Evolutionary conservation across 2,329 filamentous ascomycete species (phyloP).

Genomic region (Fusarium globosum): DNA sequence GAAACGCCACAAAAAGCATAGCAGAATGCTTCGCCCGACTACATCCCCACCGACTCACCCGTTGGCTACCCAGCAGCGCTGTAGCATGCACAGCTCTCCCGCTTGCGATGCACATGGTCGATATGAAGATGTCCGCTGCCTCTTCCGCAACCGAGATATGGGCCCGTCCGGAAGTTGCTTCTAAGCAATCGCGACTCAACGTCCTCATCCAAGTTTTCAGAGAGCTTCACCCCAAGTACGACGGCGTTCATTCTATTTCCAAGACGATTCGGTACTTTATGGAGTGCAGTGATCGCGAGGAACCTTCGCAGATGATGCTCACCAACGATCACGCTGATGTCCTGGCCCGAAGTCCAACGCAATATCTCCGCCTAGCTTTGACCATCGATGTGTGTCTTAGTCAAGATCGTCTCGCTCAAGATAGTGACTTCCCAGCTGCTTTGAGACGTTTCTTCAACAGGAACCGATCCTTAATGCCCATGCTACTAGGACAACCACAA

Average conservation of each 20-base stretch:
- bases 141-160: slow-evolving; percentile 26
- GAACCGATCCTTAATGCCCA: slow-evolving; percentile 2
- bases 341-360: slow-evolving; percentile 23
- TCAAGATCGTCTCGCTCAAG: slow-evolving; percentile 29
- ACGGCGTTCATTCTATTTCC: slow-evolving; percentile 35
- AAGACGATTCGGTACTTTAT: slow-evolving; percentile 39
- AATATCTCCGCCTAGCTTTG: slow-evolving; percentile 30
- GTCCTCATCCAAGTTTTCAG: slow-evolving; percentile 34
- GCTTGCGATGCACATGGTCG: slow-evolving; percentile 34
- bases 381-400: slow-evolving; percentile 35
- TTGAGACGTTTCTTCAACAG: slow-evolving; percentile 9
- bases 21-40: slow-evolving; percentile 28
- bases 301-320: background rate
- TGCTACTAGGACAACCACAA: slow-evolving; percentile 17
- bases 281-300: slow-evolving; percentile 25
- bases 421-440: slow-evolving; percentile 28
- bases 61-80: slow-evolving; percentile 37
- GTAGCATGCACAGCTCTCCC: slow-evolving; percentile 37
- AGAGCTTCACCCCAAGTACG: slow-evolving; percentile 34
- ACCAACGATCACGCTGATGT: slow-evolving; percentile 11
- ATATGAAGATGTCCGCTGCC: slow-evolving; percentile 26
- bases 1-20: slow-evolving; percentile 30
- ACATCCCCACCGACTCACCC: slow-evolving; percentile 13
- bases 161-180: slow-evolving; percentile 16
- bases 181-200: slow-evolving; percentile 33